Base-by-base conservation (phyloP, 1,139 yeast species). In the Hansenula lynferdii region DNA sequence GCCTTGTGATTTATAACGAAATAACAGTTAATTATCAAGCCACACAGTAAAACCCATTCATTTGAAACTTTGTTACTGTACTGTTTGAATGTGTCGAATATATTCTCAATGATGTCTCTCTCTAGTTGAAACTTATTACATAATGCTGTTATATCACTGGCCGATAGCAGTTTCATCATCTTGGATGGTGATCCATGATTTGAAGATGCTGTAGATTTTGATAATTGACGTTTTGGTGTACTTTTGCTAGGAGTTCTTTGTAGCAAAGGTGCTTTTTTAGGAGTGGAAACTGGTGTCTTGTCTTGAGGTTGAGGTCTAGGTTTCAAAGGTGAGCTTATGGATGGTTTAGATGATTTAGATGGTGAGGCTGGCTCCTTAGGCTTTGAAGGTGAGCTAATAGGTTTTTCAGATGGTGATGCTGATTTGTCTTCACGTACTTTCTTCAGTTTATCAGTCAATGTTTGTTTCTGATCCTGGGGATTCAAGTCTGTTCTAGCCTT, bases 1-100 rank as follows among this genome's bases (percentile, higher is more conserved):
- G 68, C 54, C 19, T 64, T 64, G 42, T 73, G 70, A 53, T 79
- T 78, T 27, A 81, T 67, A 12, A 80, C 63, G 12, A 68, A 62
- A 38, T 77, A 79, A 12, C 81, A 79, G 7, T 81, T 72, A 31
- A 80, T 67, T 1, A 81, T 67, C 45, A 82, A 56, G 0, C 89
- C 90, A 55, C 85, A 79, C 1, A 82, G 75, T 22, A 82, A 57
- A 14, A 79, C 75, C 86, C 89, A 82, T 32, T 80, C 82, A 41
- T 73, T 77, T 35, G 73, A 72, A 37, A 80, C 71, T 47, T 76
- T 75, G 35, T 71, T 69, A 31, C 72, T 67, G 47, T 77, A 77
- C 3, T 65, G 59, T 28, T 68, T 60, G 47, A 72, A 81, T 0
- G 80, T 71, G 28, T 69, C 70, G 11, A 80, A 47, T 42, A 83